Percentiles rank a stretch among this genome's conserved stretches.
These are phyloP conservation scores for Chamaenerion angustifolium DNA, from an alignment of 345 rosid species.

Conservation along the genomic window DNA sequence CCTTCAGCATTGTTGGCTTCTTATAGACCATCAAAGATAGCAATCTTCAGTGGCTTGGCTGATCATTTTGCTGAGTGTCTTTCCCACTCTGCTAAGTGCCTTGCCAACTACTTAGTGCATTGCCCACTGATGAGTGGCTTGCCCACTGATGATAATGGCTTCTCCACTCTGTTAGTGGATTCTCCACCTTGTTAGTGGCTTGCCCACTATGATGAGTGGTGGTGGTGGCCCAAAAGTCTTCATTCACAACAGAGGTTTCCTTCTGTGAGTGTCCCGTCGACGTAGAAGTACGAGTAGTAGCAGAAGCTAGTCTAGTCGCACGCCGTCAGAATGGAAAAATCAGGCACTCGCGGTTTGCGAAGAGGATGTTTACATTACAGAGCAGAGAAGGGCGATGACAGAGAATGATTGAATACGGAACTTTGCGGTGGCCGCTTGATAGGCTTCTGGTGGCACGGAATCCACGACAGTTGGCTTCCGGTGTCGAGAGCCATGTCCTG, in stretches of 20 bases:
- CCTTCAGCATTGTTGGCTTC: too few species aligned
- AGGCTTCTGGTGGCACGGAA: conserved; percentile 41
- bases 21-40: too few species aligned
- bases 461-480: conserved; percentile 86
- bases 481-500: conserved; percentile 81
- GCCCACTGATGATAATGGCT: too few species aligned
- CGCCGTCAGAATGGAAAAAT: conserved; percentile 72
- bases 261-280: conserved; percentile 79
- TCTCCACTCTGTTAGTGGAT: too few species aligned
- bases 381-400: conserved; percentile 69
- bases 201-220: too few species aligned
- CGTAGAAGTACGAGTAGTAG: conserved; percentile 88
- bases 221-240: conserved; percentile 54
- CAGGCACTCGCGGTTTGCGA: conserved; percentile 71
- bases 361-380: conserved; percentile 67
- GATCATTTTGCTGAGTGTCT: too few species aligned
- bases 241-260: conserved; percentile 89
- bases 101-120: too few species aligned
- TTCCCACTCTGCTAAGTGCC: too few species aligned
- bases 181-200: too few species aligned
- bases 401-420: conserved; percentile 61
- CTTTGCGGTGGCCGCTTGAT: conserved; percentile 22
- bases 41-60: too few species aligned
- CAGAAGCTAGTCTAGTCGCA: conserved; percentile 72
- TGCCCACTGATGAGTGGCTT: too few species aligned